phyloP scores from a whole-genome alignment of 2,329 filamentous ascomycete genomes.

The Tolypocladium pustulatum region DNA sequence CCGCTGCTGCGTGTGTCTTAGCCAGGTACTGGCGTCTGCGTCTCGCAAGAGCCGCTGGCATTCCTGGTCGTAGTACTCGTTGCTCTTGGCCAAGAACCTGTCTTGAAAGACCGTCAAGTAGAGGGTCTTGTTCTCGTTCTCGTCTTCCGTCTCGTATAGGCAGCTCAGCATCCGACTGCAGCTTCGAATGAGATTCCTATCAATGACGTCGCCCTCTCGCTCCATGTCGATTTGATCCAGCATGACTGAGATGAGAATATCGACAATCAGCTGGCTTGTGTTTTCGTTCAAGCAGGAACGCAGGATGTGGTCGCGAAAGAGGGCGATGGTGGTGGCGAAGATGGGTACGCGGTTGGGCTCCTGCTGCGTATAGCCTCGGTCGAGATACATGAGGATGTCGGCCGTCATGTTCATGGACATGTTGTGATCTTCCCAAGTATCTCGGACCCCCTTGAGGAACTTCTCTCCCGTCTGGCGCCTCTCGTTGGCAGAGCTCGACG shows the following conservation, averaged over 20 bases:
- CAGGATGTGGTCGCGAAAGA: constrained; percentile 82
- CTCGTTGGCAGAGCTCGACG: constrained; percentile 62
- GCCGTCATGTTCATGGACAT: constrained; percentile 93
- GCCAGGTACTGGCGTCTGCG: constrained; percentile 72
- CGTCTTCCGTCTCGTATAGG: constrained; percentile 71
- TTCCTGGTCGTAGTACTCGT: constrained; percentile 65
- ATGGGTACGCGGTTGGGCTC: constrained; percentile 66
- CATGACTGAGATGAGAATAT: constrained; percentile 70
- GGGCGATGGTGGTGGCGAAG: constrained; percentile 71
- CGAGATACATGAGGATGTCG: constrained; percentile 96
- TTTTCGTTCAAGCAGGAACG: constrained; percentile 41
- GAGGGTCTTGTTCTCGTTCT: constrained; percentile 68
- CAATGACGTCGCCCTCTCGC: constrained; percentile 78
- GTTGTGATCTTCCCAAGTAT: constrained; percentile 82
- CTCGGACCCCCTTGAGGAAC: constrained; percentile 66
- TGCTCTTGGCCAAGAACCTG: constrained; percentile 61
- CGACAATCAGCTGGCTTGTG: constrained; percentile 47
- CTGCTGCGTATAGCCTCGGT: constrained; percentile 63
- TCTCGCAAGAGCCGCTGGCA: constrained; percentile 64
- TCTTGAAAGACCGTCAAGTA: constrained; percentile 79
- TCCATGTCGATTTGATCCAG: constrained; percentile 91
- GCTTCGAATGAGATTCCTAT: constrained; percentile 70
- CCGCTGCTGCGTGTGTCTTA: constrained; percentile 62
- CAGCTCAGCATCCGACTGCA: constrained; percentile 84
- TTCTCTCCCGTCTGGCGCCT: constrained; percentile 70